Conservation (phyloP, 257 asterid genomes). For the Scutellaria minor region DNA sequence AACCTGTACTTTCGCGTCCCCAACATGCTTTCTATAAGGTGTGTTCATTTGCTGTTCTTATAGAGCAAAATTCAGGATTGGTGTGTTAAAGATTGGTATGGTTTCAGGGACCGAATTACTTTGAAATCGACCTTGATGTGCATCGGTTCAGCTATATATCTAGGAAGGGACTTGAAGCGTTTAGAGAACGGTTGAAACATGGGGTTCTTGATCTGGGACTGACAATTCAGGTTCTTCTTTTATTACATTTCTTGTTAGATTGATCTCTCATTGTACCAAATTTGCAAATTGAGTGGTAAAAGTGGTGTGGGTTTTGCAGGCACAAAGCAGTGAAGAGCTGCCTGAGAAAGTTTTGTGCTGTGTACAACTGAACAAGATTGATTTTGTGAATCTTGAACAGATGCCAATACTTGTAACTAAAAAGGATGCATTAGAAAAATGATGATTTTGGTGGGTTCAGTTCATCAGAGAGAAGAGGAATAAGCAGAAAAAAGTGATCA, state of each 20-base stretch:
- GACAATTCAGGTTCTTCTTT: slow-evolving; percentile 57
- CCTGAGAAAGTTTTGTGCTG: slow-evolving; percentile 92
- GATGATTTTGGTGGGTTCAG: slow-evolving; percentile 28
- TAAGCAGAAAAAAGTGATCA: slow-evolving; percentile 13
- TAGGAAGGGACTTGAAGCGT: slow-evolving; percentile 80
- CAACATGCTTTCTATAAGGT: slow-evolving; percentile 85
- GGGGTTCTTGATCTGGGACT: slow-evolving; percentile 88
- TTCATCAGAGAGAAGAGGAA: slow-evolving; percentile 11
- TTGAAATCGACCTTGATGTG: slow-evolving; percentile 92
- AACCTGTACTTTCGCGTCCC: slow-evolving; percentile 95
- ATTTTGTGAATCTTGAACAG: slow-evolving; percentile 66
- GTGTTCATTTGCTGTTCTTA: background rate
- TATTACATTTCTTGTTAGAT: background rate
- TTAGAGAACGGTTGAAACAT: slow-evolving; percentile 69
- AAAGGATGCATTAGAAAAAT: slow-evolving; percentile 1
- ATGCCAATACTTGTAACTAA: slow-evolving; percentile 59
- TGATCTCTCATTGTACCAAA: background rate
- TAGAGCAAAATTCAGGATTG: background rate
- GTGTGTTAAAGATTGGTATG: background rate
- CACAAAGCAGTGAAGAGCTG: slow-evolving; percentile 73
- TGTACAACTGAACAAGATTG: slow-evolving; percentile 66
- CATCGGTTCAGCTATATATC: slow-evolving; percentile 92
- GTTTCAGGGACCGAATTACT: slow-evolving; percentile 76
- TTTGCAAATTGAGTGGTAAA: background rate
- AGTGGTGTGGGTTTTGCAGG: slow-evolving; percentile 54